Conservation (phyloP, 2,329 filamentous ascomycete genomes). For the Colletotrichum tropicicola region DNA sequence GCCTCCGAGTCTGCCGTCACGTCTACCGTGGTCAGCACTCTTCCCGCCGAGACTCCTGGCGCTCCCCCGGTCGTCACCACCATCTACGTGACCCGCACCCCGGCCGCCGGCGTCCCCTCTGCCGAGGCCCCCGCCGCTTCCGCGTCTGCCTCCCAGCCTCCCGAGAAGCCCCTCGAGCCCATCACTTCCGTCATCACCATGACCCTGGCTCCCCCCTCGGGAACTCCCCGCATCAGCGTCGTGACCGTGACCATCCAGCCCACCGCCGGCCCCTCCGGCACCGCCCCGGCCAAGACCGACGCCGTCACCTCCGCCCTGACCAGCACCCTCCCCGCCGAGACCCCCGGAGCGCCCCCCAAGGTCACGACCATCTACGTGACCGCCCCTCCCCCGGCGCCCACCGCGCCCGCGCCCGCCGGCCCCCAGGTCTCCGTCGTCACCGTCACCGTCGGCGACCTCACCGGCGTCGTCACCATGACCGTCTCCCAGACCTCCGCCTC, state of each 20-base stretch:
- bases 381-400: constrained; percentile 5
- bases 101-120: not conserved
- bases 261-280: constrained; percentile 9
- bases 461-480: constrained; percentile 29
- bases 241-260: constrained; percentile 29
- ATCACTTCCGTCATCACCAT: constrained; percentile 29
- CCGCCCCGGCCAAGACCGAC: constrained; percentile 1
- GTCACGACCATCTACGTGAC: constrained; percentile 28
- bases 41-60: not conserved
- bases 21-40: not conserved
- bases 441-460: constrained; percentile 25
- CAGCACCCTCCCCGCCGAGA: constrained; percentile 24
- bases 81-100: not conserved
- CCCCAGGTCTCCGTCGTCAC: constrained; percentile 26
- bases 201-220: constrained; percentile 17
- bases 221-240: constrained; percentile 16
- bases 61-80: not conserved
- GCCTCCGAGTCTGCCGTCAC: not conserved
- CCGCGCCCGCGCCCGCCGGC: constrained; percentile 1
- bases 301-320: constrained; percentile 17
- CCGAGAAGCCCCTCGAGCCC: constrained; percentile 15
- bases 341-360: not conserved
- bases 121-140: constrained; percentile 1
- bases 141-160: not conserved
- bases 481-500: constrained; percentile 15